Percentiles rank a stretch among this genome's conserved stretches.
Conservation (phyloP, 169 alveolate genomes). For the Hepatocystis sp. region DNA sequence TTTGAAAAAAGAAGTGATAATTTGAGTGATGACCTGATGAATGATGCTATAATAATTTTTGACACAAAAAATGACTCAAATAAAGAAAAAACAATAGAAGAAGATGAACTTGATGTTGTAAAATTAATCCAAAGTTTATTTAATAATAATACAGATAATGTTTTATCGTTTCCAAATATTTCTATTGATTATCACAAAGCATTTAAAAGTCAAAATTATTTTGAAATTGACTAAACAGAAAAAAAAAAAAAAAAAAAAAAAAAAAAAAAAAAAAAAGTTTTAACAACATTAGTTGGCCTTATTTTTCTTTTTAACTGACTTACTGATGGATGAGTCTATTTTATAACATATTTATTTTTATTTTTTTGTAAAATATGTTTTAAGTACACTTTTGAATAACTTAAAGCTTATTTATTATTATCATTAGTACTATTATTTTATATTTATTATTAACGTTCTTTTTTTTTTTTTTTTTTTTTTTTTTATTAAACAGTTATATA, state of each 20-base stretch:
- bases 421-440: too few relatives aligned
- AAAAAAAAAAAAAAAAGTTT: too few relatives aligned
- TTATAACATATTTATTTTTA: too few relatives aligned
- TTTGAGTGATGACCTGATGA: constrained; percentile 3
- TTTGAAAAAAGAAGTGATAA: constrained; percentile 26
- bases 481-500: too few relatives aligned
- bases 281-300: too few relatives aligned
- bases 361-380: too few relatives aligned
- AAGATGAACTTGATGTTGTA: constrained; percentile 17
- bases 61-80: constrained; percentile 3
- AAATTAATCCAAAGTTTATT: constrained; percentile 34
- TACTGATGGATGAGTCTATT: too few relatives aligned
- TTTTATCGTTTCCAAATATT: constrained; percentile 30
- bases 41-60: constrained; percentile 47
- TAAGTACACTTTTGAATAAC: too few relatives aligned
- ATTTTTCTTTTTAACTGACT: too few relatives aligned
- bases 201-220: constrained; percentile 47
- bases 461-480: too few relatives aligned
- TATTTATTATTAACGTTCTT: too few relatives aligned
- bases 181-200: constrained; percentile 64
- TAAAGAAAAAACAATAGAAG: not conserved
- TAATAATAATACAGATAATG: constrained; percentile 23
- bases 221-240: constrained; percentile 38
- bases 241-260: not conserved
- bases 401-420: too few relatives aligned